phyloP scores from a whole-genome alignment of 371 early-diverging fungal genomes.

The Dinochytrium kinnereticum region DNA sequence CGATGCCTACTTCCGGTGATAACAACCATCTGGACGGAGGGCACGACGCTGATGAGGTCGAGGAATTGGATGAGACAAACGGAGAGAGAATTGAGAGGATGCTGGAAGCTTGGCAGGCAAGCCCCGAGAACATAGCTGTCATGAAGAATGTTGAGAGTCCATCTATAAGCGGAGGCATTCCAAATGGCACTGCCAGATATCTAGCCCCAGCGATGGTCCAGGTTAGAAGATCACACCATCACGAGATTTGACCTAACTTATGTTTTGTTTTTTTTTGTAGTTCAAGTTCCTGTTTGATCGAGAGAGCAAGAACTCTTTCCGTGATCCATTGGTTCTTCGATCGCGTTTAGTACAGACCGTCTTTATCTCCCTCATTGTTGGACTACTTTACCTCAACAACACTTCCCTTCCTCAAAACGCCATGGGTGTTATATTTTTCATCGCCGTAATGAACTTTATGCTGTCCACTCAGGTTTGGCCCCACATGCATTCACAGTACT shows the following conservation, averaged over 20 bases:
- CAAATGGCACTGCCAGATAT: constrained; percentile 2
- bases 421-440: constrained; percentile 66
- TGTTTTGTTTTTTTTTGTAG: constrained; percentile 19
- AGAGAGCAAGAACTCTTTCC: constrained; percentile 36
- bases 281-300: constrained; percentile 25
- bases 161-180: background rate
- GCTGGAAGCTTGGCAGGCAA: constrained; percentile 28
- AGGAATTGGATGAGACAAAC: constrained; percentile 32
- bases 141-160: constrained; percentile 9
- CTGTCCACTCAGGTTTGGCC: constrained; percentile 29
- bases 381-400: constrained; percentile 51
- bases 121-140: constrained; percentile 16
- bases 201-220: background rate
- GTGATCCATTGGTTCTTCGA: constrained; percentile 52
- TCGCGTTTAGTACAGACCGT: constrained; percentile 55
- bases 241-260: background rate
- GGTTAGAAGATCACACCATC: constrained; percentile 8
- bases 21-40: too few relatives aligned
- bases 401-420: constrained; percentile 50
- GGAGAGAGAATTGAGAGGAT: constrained; percentile 38
- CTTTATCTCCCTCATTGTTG: constrained; percentile 40
- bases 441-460: constrained; percentile 45
- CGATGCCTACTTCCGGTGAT: constrained; percentile 15
- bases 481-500: too few relatives aligned
- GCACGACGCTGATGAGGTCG: constrained; percentile 2